Conservation (phyloP, 495 filamentous ascomycete species). For the Neurospora sublineolata region DNA sequence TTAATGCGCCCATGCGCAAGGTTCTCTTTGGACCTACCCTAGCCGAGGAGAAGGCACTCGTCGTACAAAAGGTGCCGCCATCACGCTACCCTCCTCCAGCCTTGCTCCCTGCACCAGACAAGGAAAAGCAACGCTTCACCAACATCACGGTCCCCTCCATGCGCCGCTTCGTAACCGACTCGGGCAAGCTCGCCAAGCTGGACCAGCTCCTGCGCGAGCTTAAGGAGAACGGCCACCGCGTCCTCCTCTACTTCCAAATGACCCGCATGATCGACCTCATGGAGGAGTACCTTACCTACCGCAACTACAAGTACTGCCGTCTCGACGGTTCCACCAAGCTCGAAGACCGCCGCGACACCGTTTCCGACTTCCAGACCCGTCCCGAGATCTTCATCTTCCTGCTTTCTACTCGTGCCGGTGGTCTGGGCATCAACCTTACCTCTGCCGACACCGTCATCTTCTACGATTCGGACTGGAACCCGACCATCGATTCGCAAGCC, state of each 20-base stretch:
- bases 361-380: conserved; percentile 87
- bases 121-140: conserved; percentile 70
- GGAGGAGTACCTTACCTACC: conserved; percentile 97
- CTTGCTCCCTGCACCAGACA: conserved; percentile 65
- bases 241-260: conserved; percentile 99
- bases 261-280: conserved; percentile 99
- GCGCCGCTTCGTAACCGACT: conserved; percentile 95
- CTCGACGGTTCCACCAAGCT: conserved; percentile 97
- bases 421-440: conserved; percentile 94
- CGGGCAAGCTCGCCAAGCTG: conserved; percentile 86
- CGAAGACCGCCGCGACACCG: conserved; percentile 92
- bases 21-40: conserved; percentile 57
- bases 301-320: conserved; percentile 96
- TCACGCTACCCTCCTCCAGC: conserved; percentile 48
- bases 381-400: conserved; percentile 95
- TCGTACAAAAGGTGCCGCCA: conserved; percentile 56
- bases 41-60: conserved; percentile 58
- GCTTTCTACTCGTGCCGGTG: conserved; percentile 89
- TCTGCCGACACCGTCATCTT: conserved; percentile 92
- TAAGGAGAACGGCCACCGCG: conserved; percentile 86
- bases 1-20: conserved; percentile 64
- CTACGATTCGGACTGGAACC: conserved; percentile 99
- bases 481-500: conserved; percentile 94
- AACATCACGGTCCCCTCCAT: conserved; percentile 94
- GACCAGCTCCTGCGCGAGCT: conserved; percentile 78